Conservation (phyloP, 495 filamentous ascomycete genomes). For the Coniosporium apollinis region DNA sequence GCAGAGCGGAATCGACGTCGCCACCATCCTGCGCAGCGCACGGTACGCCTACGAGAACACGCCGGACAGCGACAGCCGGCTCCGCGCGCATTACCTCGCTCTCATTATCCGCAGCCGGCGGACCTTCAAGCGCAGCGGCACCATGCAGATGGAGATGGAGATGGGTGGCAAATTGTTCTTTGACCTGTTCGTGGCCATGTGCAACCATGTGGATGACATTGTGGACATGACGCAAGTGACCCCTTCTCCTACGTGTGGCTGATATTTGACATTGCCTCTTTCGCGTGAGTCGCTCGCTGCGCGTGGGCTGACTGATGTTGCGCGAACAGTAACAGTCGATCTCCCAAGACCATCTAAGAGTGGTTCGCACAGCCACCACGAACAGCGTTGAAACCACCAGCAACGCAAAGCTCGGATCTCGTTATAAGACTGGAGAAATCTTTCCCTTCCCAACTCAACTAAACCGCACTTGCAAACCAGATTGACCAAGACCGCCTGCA, state of each 20-base stretch:
- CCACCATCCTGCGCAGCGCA: slow-evolving; percentile 73
- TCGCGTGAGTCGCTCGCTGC: background rate
- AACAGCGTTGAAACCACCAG: too few relatives aligned
- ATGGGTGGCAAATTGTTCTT: slow-evolving; percentile 83
- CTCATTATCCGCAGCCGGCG: slow-evolving; percentile 85
- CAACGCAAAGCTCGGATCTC: background rate
- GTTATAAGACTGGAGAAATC: background rate
- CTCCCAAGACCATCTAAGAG: slow-evolving; percentile 14
- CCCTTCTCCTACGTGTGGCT: slow-evolving; percentile 1
- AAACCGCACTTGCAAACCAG: too few relatives aligned
- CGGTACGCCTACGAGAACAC: slow-evolving; percentile 91
- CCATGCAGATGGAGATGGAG: slow-evolving; percentile 97
- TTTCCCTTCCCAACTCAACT: background rate
- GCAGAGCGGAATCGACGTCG: slow-evolving; percentile 68
- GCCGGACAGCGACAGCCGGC: slow-evolving; percentile 70
- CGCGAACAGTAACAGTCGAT: slow-evolving; percentile 16
- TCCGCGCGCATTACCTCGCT: slow-evolving; percentile 87
- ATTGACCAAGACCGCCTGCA: too few relatives aligned
- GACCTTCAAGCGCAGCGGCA: slow-evolving; percentile 90
- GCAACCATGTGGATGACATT: slow-evolving; percentile 89
- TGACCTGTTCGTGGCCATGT: slow-evolving; percentile 93
- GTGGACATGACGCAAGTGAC: slow-evolving; percentile 36
- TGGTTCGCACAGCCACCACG: slow-evolving; percentile 1
- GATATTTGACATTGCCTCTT: background rate
- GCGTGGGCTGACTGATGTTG: background rate